Base-by-base conservation (phyloP, 2,329 filamentous ascomycete species). In the Fusarium pseudograminearum region DNA sequence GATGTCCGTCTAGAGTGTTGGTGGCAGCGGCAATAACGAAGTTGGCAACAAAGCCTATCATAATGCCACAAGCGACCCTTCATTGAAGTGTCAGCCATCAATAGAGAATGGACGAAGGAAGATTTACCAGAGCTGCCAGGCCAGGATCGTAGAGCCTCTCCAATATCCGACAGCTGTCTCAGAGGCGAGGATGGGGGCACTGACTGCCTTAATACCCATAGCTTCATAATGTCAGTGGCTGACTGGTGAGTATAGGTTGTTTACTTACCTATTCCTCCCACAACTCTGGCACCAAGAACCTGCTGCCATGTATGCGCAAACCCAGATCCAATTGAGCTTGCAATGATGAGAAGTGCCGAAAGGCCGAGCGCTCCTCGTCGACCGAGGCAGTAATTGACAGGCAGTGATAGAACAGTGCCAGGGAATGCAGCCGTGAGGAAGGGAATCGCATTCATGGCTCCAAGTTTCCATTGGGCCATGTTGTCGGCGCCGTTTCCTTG, bases 121-220 rank as follows among this genome's bases (percentile, higher is more conserved):
- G 75, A 77, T 6, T 78, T 77, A 22, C 80, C 81, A 83, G 3
- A 84, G 72, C 41, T 85, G 83, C 83, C 83, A 85, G 7, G 81
- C 81, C 0, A 85, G 76, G 18, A 84, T 82, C 3, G 81, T 81
- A 15, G 81, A 83, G 3, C 83, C 83, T 71, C 83, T 77, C 83
- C 83, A 84, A 64, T 81, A 84, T 0, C 82, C 81, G 16, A 83
- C 78, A 0, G 83, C 81, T 0, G 82, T 83, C 69, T 85, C 83
- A 10, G 81, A 81, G 4, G 82, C 83, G 4, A 85, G 76, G 18
- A 84, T 83, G 1, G 83, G 81, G 0, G 83, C 82, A 38, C 82
- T 84, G 36, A 84, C 82, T 1, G 83, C 83, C 63, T 84, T 84
- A 28, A 85, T 78, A 0, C 83, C 83, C 83, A 85, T 85, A 2